phyloP scores from a whole-genome alignment of 2,329 filamentous ascomycete genomes.

The Penicillium sp. region DNA sequence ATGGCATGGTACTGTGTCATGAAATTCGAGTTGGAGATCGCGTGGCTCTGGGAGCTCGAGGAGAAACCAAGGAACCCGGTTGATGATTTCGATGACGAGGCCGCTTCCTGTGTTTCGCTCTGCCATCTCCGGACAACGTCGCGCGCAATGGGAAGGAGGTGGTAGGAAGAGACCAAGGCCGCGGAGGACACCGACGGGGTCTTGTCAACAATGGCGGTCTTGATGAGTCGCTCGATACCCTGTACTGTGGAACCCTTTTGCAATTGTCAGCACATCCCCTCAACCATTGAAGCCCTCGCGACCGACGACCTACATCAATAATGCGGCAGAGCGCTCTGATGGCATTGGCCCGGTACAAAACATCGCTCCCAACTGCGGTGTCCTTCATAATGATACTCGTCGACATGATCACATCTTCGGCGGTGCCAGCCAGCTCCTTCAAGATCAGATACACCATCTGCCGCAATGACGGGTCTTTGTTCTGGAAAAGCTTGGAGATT shows the following conservation, averaged over 20 bases:
- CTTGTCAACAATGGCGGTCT: conserved; percentile 99
- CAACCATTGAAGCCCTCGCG: neutral
- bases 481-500: conserved; percentile 98
- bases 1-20: conserved; percentile 99
- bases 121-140: conserved; percentile 98
- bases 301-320: conserved; percentile 66
- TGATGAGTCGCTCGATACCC: conserved; percentile 96
- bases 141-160: conserved; percentile 90
- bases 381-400: conserved; percentile 99
- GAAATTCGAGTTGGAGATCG: conserved; percentile 77
- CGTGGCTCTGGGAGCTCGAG: conserved; percentile 69
- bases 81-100: conserved; percentile 82
- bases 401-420: conserved; percentile 99
- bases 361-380: conserved; percentile 89
- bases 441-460: conserved; percentile 99
- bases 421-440: conserved; percentile 93
- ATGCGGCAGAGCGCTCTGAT: conserved; percentile 94
- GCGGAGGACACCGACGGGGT: conserved; percentile 96
- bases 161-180: conserved; percentile 93
- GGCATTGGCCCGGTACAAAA: conserved; percentile 90
- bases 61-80: conserved; percentile 90
- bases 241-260: conserved; percentile 84
- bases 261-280: conserved; percentile 13
- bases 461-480: conserved; percentile 95
- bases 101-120: conserved; percentile 96